Percentiles rank a stretch among this genome's conserved stretches.
phyloP scores from a whole-genome alignment of 1,284 basidiomycete genomes.

The Amylostereum areolatum region DNA sequence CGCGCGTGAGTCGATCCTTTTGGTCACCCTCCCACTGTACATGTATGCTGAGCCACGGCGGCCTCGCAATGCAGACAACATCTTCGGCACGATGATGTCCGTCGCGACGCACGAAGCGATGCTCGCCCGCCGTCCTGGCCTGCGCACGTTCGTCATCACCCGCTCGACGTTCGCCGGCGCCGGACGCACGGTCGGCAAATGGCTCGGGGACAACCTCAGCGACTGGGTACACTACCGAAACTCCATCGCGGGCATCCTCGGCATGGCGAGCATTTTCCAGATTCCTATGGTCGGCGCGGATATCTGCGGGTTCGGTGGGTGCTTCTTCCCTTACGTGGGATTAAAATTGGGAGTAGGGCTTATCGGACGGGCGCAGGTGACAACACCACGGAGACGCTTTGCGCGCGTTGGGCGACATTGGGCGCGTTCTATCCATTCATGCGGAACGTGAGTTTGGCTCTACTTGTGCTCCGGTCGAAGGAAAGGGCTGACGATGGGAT shows the following conservation, averaged over 20 bases:
- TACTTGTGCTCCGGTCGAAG: too few relatives aligned
- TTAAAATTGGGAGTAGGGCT: not conserved
- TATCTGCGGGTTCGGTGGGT: slow-evolving; percentile 58
- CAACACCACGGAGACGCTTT: slow-evolving; percentile 58
- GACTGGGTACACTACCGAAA: slow-evolving; percentile 50
- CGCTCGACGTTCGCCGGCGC: slow-evolving; percentile 70
- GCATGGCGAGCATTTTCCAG: slow-evolving; percentile 57
- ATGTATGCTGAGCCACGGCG: not conserved
- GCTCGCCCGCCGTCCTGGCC: slow-evolving; percentile 51
- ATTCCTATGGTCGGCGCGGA: slow-evolving; percentile 68
- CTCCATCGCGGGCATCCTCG: slow-evolving; percentile 59
- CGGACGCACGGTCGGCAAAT: slow-evolving; percentile 60
- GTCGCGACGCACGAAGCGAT: slow-evolving; percentile 55
- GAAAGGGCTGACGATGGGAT: too few relatives aligned
- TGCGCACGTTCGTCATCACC: slow-evolving; percentile 61
- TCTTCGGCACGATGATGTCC: slow-evolving; percentile 72
- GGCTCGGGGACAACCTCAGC: slow-evolving; percentile 63
- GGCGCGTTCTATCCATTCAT: slow-evolving; percentile 71
- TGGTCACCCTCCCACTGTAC: not conserved
- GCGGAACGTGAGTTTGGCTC: slow-evolving; percentile 44
- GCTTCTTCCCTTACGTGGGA: not conserved
- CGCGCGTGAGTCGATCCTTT: slow-evolving; percentile 29
- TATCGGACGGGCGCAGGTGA: slow-evolving; percentile 26
- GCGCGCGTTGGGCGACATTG: slow-evolving; percentile 63
- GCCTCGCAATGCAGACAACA: slow-evolving; percentile 36